phyloP scores from a whole-genome alignment of 2,329 filamentous ascomycete genomes.

The Penicillium sclerotigenum region DNA sequence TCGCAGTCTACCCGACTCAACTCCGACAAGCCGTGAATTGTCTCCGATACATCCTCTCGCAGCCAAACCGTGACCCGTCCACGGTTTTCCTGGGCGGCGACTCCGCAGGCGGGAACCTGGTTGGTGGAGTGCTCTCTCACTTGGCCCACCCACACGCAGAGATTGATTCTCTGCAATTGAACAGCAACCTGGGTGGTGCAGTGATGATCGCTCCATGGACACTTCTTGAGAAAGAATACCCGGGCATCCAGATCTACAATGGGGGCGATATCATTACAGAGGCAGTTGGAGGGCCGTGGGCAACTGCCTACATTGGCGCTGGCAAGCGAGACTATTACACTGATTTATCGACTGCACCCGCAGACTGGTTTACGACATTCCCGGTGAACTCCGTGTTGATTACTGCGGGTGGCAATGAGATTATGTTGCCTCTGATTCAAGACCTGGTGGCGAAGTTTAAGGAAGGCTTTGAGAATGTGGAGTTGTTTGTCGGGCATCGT shows the following conservation, averaged over 20 bases:
- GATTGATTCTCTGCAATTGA: constrained; percentile 44
- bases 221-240: constrained; percentile 48
- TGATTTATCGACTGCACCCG: constrained; percentile 49
- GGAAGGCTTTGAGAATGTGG: constrained; percentile 35
- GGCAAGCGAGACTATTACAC: constrained; percentile 50
- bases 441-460: constrained; percentile 50
- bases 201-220: constrained; percentile 60
- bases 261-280: constrained; percentile 52
- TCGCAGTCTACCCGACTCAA: constrained; percentile 45
- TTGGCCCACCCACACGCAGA: constrained; percentile 55
- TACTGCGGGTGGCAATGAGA: constrained; percentile 55
- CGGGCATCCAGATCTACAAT: constrained; percentile 45
- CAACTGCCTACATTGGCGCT: constrained; percentile 46
- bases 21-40: constrained; percentile 42
- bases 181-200: constrained; percentile 47
- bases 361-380: constrained; percentile 54
- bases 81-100: constrained; percentile 45
- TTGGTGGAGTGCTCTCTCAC: constrained; percentile 40
- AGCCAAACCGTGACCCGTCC: constrained; percentile 34
- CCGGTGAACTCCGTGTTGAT: constrained; percentile 52
- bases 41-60: constrained; percentile 39
- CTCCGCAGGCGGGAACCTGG: constrained; percentile 45
- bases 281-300: constrained; percentile 46
- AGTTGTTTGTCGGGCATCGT: constrained; percentile 36
- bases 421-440: constrained; percentile 55